Base-by-base conservation (phyloP, 2,329 filamentous ascomycete genomes). In the Talaromyces amestolkiae region DNA sequence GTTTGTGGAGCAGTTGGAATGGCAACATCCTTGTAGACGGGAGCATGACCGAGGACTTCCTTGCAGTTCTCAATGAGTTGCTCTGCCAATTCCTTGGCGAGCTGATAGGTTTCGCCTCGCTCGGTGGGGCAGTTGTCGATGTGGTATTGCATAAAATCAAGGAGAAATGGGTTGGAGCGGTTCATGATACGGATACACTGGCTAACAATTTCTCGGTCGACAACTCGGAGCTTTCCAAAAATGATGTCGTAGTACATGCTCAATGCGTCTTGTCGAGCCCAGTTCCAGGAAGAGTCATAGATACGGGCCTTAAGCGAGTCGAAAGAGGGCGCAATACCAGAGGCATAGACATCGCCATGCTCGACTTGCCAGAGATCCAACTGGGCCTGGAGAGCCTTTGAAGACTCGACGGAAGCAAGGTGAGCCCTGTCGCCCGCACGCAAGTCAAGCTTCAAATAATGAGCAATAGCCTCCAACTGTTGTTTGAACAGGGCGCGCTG, bases 191-290 rank as follows among this genome's bases (percentile, higher is more conserved):
- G 91, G 75, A 99, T 98, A 81, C 95, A 99, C 78, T 93, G 93
- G 80, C 93, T 97, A 76, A 99, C 95, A 73, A 98, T 99, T 79
- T 99, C 95, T 69, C 95, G 91, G 74, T 99, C 95, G 47, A 99
- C 91, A 59, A 89, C 92, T 82, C 95, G 88, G 63, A 99, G 87
- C 67, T 95, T 89, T 66, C 95, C 95, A 73, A 99, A 99, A 75
- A 99, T 97, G 75, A 99, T 96, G 75, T 99, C 95, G 81, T 93
- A 99, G 84, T 95, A 99, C 94, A 99, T 99, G 82, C 86, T 95
- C 63, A 99, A 87, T 33, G 94, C 95, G 78, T 99, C 95, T 77
- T 99, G 95, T 61, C 95, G 90, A 68, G 93, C 95, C 95, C 95
- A 99, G 79, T 99, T 99, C 95, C 95, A 99, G 0, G 93, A 96